Percentiles rank a stretch among this genome's conserved stretches.
Evolutionary conservation across 495 filamentous ascomycete genomes (phyloP).

Genomic region (Aspergillus indologenus): DNA sequence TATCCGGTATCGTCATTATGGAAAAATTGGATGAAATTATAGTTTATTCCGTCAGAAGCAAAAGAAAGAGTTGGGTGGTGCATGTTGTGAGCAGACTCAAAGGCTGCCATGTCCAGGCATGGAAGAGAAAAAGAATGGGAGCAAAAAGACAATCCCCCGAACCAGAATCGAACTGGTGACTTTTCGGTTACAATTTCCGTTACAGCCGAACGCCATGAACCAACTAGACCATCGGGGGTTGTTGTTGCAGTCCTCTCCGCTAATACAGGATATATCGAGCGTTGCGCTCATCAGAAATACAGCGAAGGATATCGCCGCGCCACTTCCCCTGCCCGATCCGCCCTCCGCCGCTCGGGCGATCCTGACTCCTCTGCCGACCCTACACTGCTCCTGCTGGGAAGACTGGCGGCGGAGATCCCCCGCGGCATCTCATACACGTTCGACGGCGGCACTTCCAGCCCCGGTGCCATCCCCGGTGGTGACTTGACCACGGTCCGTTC

Average conservation of each 20-base stretch:
- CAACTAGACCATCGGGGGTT: neutral
- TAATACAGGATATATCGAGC: neutral
- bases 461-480: neutral
- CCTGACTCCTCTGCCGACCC: neutral
- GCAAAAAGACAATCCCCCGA: neutral
- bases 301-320: neutral
- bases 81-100: too few species aligned
- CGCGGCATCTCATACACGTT: neutral
- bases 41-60: too few species aligned
- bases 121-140: neutral
- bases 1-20: too few species aligned
- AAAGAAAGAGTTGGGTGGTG: too few species aligned
- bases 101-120: too few species aligned
- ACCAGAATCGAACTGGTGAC: neutral
- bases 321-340: neutral
- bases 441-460: neutral
- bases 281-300: neutral
- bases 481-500: neutral
- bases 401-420: neutral
- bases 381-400: neutral
- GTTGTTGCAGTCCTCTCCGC: neutral
- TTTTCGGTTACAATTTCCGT: neutral
- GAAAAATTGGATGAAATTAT: too few species aligned
- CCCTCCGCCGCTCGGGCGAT: neutral
- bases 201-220: neutral